Evolutionary conservation across 257 asterid species (phyloP).

Genomic region (Leptodermis oblonga): DNA sequence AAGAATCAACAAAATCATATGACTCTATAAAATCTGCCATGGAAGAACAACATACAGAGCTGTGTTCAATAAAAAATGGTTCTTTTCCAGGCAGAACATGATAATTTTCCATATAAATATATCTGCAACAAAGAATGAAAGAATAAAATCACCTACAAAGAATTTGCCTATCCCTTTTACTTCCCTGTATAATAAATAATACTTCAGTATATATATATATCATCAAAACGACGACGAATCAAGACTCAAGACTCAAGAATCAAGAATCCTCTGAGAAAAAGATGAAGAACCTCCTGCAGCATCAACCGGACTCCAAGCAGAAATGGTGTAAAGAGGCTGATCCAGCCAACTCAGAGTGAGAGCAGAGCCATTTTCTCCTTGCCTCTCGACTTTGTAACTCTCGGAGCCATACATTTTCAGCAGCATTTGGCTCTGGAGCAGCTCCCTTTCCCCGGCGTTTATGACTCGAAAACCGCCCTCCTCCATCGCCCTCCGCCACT

Average conservation of each 20-base stretch:
- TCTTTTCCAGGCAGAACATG: too few species aligned
- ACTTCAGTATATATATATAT: too few species aligned
- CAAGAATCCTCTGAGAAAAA: constrained; percentile 2
- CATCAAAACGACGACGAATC: too few species aligned
- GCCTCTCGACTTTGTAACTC: constrained; percentile 41
- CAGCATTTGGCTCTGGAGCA: constrained; percentile 72
- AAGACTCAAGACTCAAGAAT: too few species aligned
- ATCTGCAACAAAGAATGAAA: constrained; percentile 71
- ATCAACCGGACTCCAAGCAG: constrained; percentile 56
- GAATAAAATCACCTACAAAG: constrained; percentile 53
- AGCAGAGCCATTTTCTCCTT: constrained; percentile 33
- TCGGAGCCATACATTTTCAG: constrained; percentile 60
- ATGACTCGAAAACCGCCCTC: constrained; percentile 53
- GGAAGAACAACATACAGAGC: too few species aligned
- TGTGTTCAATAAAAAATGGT: too few species aligned
- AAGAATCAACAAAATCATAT: too few species aligned
- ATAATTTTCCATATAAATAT: background rate
- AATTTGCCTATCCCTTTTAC: constrained; percentile 27
- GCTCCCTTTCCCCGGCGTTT: constrained; percentile 54
- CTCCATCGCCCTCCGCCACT: constrained; percentile 69
- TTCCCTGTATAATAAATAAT: too few species aligned
- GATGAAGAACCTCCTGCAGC: constrained; percentile 54
- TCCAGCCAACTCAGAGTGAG: constrained; percentile 66
- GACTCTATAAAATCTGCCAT: too few species aligned
- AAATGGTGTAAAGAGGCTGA: constrained; percentile 72